These are phyloP conservation scores for Amaranthus hypochondriacus DNA, from an alignment of 148 eudicot species.

Conservation along the genomic window DNA sequence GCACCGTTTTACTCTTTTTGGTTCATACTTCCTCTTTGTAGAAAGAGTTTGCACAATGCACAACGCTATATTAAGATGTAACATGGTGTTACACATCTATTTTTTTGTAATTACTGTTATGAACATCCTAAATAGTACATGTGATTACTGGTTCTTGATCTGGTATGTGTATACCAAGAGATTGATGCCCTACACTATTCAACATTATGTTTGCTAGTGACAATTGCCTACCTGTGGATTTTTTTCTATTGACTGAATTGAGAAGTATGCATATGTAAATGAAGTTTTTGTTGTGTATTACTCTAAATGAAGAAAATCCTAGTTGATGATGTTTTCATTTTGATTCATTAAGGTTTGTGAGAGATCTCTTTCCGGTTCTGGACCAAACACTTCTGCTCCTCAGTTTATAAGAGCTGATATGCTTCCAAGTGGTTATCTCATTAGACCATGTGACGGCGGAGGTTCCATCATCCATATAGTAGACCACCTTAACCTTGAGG, in stretches of 20 bases:
- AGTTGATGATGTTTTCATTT: constrained; percentile 12
- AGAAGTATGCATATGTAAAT: neutral
- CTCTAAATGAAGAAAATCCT: neutral
- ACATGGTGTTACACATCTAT: neutral
- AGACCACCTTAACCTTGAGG: constrained; percentile 91
- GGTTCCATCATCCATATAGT: constrained; percentile 92
- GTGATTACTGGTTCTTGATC: no score
- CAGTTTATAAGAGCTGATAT: constrained; percentile 89
- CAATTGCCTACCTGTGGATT: neutral
- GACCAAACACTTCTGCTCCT: constrained; percentile 68
- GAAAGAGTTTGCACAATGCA: no score
- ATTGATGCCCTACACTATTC: neutral
- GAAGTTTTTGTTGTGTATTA: constrained; percentile 1
- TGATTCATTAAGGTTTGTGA: constrained; percentile 65
- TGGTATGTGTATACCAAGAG: no score
- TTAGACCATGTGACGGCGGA: constrained; percentile 95
- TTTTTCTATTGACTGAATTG: neutral
- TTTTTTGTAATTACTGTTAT: neutral
- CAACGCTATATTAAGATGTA: no score
- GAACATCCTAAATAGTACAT: neutral
- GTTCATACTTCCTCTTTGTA: no score
- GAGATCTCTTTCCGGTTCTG: constrained; percentile 90
- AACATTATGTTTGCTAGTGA: neutral
- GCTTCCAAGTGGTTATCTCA: constrained; percentile 92
- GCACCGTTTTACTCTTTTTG: neutral